Percentiles rank a stretch among this genome's conserved stretches.
Evolutionary conservation across 2,329 filamentous ascomycete species (phyloP).

Genomic region (Ilyonectria robusta): DNA sequence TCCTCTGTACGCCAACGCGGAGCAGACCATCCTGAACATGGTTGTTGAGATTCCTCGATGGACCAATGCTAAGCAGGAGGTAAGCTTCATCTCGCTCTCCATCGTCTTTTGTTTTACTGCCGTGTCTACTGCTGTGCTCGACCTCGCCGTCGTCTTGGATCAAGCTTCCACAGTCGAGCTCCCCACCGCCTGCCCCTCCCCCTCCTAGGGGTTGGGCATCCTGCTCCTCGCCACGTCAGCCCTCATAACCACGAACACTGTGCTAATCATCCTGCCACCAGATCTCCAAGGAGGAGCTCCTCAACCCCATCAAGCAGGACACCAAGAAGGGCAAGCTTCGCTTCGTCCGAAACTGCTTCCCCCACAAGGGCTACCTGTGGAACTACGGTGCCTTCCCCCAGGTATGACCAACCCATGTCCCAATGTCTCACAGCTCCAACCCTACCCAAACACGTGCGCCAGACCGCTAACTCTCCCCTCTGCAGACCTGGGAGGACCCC

Average conservation of each 20-base stretch:
- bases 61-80: conserved; percentile 99
- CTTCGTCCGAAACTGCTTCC: conserved; percentile 99
- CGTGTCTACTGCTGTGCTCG: background rate
- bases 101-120: background rate
- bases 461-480: conserved; percentile 29
- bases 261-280: conserved; percentile 57
- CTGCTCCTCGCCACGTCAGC: conserved; percentile 21
- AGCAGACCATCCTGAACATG: conserved; percentile 99
- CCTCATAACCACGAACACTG: conserved; percentile 5
- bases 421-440: conserved; percentile 7
- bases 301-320: conserved; percentile 99
- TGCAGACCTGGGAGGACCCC: conserved; percentile 98
- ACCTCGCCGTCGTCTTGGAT: conserved; percentile 33
- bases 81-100: conserved; percentile 60
- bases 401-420: conserved; percentile 66
- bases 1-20: conserved; percentile 95
- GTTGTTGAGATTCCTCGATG: conserved; percentile 99
- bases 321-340: conserved; percentile 99
- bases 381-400: conserved; percentile 99
- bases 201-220: conserved; percentile 25
- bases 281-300: conserved; percentile 98
- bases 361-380: conserved; percentile 99
- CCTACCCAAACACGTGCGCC: conserved; percentile 13
- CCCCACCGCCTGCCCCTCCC: conserved; percentile 27
- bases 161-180: conserved; percentile 28